Evolutionary conservation across 805 yeast species (phyloP), one percentile per base, ranked within the genome.

Genomic region (Naumovozyma baii): DNA sequence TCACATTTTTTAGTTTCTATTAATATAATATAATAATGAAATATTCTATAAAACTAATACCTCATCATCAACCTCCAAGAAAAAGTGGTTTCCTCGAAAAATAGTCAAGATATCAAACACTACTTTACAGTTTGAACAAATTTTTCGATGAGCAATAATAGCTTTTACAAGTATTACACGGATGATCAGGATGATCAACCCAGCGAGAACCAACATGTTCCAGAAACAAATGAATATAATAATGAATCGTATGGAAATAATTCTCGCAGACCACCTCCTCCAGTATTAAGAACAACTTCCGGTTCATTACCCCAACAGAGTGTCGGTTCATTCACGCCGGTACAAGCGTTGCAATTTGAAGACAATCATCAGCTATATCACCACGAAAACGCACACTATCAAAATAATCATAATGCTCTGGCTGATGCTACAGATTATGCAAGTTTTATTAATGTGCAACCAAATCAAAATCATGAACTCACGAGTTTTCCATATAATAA

Each of bases 391-490:
- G n/a, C n/a, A n/a, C n/a, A n/a, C n/a, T n/a, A n/a, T n/a, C n/a
- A n/a, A n/a, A n/a, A n/a, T n/a, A n/a, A n/a, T n/a, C n/a, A n/a
- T n/a, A n/a, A n/a, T n/a, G n/a, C n/a, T n/a, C n/a, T n/a, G 26
- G 9, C 7, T 22, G 26, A 22, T 22, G 10, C 26, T 22, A 22
- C 7, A 7, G 26, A 22, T 22, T 53, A 55, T 36, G 44, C 37
- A 18, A 44, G 44, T 31, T 53, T 53, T 39, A 50, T 51, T 5
- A 45, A 46, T 30, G 46, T 39, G 14, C 46, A 41, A 31, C 44
- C 42, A 9, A 32, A 41, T 17, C 46, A 51, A 30, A 44, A 45
- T 19, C 38, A 49, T n/a, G 49, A 22, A 22, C 26, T 22, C 10
- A 7, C 26, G 10, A 22, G 26, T 22, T 7, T 22, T 22, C 26